Base-by-base conservation (phyloP, 805 yeast genomes). In the Scheffersomyces spartinae region DNA sequence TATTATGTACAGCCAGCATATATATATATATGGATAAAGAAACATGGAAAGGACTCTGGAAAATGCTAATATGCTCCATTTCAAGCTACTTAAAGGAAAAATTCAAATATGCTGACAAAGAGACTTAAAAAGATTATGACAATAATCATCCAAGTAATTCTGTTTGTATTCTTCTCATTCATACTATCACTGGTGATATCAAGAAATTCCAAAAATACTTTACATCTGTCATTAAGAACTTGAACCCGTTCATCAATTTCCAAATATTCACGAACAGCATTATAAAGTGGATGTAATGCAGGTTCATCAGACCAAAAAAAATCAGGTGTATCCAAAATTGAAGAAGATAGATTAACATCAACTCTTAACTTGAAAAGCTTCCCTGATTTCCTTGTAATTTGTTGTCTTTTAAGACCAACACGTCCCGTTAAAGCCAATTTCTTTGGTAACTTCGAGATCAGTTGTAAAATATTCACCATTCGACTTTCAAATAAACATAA, bases 251-350 rank as follows among this genome's bases (percentile, higher is more conserved):
- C 95, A 46, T 88, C 96, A 34, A 91, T 86, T 52, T 91, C 98
- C 29, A 91, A 56, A 42, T 91, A 91, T 36, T 91, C 95, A 31
- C 95, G 58, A 29, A 86, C 75, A 2, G 96, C 96, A 18, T 65
- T 64, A 50, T 91, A 91, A 21, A 91, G 58, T 3, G 97, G 97
- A 47, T 88, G 94, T 36, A 91, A 64, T 19, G 94, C 86, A 4
- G 98, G 98, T 52, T 91, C 98, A 34, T 68, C 26, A 16, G 86
- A 81, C 98, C 98, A 91, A 50, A 91, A 91, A 44, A 83, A 85
- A 34, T 84, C 95, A 0, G 98, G 98, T 0, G 95, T 85, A 43
- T 91, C 98, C 27, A 91, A 61, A 13, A 91, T 85, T 35, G 82
- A 82, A 7, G 95, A 82, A 4, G 88, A 77, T 25, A 91, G 56